A percentile compares a stretch with the other conserved stretches of the same genome.
phyloP scores from a whole-genome alignment of 768 basidiomycete genomes.

The Mycena kentingensis region DNA sequence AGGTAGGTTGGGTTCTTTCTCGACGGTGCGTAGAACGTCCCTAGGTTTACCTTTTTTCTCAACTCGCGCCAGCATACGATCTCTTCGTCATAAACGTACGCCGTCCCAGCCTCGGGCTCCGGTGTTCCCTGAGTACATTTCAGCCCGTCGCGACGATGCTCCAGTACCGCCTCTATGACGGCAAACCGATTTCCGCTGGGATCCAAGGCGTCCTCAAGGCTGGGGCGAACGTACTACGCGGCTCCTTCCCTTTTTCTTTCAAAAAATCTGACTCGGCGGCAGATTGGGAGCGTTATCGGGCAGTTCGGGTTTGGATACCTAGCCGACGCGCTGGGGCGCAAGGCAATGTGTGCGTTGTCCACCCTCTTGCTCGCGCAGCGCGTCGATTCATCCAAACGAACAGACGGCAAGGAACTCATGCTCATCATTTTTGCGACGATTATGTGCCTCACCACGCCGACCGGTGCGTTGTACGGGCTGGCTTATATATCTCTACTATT shows the following conservation, averaged over 20 bases:
- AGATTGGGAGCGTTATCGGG: slow-evolving; percentile 63
- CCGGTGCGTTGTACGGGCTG: slow-evolving; percentile 47
- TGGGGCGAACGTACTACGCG: slow-evolving; percentile 55
- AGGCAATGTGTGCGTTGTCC: slow-evolving; percentile 54
- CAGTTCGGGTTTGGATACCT: slow-evolving; percentile 62
- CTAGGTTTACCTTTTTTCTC: background rate
- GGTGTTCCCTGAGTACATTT: background rate
- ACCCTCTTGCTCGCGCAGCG: background rate
- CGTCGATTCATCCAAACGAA: background rate
- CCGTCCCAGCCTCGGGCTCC: background rate
- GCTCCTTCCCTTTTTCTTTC: no score
- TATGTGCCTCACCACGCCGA: slow-evolving; percentile 64
- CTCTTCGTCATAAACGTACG: slow-evolving; percentile 16
- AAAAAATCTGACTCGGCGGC: no score
- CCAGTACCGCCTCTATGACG: slow-evolving; percentile 45
- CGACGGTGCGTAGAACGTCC: slow-evolving; percentile 1
- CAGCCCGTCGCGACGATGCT: slow-evolving; percentile 19
- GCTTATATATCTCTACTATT: no score
- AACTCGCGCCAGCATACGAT: slow-evolving; percentile 13
- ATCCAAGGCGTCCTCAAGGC: slow-evolving; percentile 60
- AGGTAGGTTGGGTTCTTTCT: slow-evolving; percentile 18
- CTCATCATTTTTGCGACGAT: slow-evolving; percentile 79
- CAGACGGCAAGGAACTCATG: slow-evolving; percentile 79
- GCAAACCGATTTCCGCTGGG: slow-evolving; percentile 44
- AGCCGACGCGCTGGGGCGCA: slow-evolving; percentile 69